phyloP scores from a whole-genome alignment of 2,329 filamentous ascomycete species.

The Harringtonia lauricola region DNA sequence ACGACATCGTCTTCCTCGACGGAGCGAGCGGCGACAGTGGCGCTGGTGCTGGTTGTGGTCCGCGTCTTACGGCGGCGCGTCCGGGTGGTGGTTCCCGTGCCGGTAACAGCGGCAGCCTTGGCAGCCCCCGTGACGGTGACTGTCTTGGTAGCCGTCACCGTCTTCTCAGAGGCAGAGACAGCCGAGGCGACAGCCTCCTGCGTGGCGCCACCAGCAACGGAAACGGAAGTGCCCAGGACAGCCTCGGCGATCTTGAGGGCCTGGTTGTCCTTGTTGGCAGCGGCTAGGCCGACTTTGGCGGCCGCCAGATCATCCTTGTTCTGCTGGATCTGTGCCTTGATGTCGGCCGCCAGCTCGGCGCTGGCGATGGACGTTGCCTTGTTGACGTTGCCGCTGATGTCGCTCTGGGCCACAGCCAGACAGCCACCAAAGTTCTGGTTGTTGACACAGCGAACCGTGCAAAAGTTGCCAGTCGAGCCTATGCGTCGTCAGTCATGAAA shows the following conservation, averaged over 20 bases:
- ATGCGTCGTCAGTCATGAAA: not conserved
- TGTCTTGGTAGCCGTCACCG: too few species aligned
- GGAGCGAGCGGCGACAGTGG: too few species aligned
- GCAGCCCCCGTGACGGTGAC: too few species aligned
- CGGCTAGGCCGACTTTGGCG: not conserved
- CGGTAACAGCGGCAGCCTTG: too few species aligned
- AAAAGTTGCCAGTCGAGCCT: conserved; percentile 3
- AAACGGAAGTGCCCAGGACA: too few species aligned
- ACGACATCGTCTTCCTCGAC: too few species aligned
- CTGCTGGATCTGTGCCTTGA: conserved; percentile 1
- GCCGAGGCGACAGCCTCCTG: too few species aligned
- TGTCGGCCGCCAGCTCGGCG: not conserved
- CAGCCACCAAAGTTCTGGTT: conserved; percentile 2
- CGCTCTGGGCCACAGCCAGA: conserved; percentile 2
- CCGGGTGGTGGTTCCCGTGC: too few species aligned
- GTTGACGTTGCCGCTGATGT: not conserved
- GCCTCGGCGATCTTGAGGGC: conserved; percentile 1
- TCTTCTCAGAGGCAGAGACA: too few species aligned
- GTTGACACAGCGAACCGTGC: conserved; percentile 5
- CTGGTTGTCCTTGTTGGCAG: not conserved
- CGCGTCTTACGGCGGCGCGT: too few species aligned
- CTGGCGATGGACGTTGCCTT: not conserved
- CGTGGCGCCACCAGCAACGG: too few species aligned
- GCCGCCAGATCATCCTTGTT: conserved; percentile 1
- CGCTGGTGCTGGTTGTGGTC: too few species aligned